Base-by-base conservation (phyloP, 176 grass and related monocot genomes). In the Oryza officinalis region DNA sequence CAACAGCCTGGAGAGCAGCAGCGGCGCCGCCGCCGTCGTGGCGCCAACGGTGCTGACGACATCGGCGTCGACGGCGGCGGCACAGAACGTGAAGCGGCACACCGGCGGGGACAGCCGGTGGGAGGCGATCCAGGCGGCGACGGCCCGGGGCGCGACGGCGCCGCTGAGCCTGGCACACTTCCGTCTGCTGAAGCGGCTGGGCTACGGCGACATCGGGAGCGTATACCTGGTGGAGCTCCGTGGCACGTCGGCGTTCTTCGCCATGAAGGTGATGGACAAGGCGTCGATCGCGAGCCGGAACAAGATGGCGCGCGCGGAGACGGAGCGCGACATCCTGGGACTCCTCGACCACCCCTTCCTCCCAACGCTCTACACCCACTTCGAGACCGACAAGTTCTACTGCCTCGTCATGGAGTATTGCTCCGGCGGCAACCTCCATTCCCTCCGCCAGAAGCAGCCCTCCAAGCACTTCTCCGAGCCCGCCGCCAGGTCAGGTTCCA, bases 171-270 rank as follows among this genome's bases (percentile, higher is more conserved):
- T 94, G 8, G 82, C 88, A 10, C 90, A 94, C 73, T 97, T 97
- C 80, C 90, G 90, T 63, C 92, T 97, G 37, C 88, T 97, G 5
- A 95, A 95, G 64, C 91, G 92, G 45, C 90, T 97, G 10, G 95
- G 95, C 6, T 95, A 98, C 77, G 96, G 96, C 50, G 96, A 98
- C 81, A 98, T 98, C 74, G 96, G 96, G 50, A 98, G 96, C 71
- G 96, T 98, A 12, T 98, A 98, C 89, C 89, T 98, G 25, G 96
- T 90, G 25, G 93, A 98, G 70, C 93, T 98, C 64, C 94, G 93
- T 6, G 73, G 37, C 78, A 78, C 88, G 67, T 14, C 67, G 5
- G 64, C 77, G 47, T 89, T 89, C 87, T 89, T 89, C 77, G 87
- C 87, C n/a, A 89, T 89, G 87, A 89, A 89, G 77, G 87, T 89